Conservation (phyloP, 75 land plant genomes). For the Picea sitchensis region DNA sequence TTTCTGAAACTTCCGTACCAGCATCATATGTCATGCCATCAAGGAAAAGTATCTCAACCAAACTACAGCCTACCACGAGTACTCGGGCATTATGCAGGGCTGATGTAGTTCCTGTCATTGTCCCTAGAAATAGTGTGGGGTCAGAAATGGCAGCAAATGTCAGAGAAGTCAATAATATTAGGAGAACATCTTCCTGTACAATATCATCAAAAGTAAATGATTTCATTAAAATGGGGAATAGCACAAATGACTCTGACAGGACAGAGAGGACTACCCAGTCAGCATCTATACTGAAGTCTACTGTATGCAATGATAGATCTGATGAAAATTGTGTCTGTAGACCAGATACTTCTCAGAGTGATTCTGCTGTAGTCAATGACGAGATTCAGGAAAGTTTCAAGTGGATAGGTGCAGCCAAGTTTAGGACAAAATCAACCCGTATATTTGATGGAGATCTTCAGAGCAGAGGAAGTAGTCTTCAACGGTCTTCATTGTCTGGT, state of each 20-base stretch:
- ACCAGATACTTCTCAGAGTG: neutral
- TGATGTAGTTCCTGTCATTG: conserved; percentile 23
- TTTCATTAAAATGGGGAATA: neutral
- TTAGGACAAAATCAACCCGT: neutral
- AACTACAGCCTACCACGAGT: neutral
- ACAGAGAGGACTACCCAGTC: neutral
- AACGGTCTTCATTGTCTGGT: neutral
- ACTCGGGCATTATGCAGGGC: neutral
- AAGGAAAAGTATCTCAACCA: conserved; percentile 5
- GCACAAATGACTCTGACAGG: neutral
- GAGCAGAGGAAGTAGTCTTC: neutral
- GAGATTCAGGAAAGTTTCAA: neutral
- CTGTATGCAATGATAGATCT: neutral
- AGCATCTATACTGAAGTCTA: neutral
- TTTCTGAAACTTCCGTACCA: conserved; percentile 9
- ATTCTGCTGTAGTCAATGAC: neutral
- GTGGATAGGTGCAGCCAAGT: neutral
- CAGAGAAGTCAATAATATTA: conserved; percentile 5
- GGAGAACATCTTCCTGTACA: neutral
- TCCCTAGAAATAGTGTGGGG: conserved; percentile 13
- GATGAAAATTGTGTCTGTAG: neutral
- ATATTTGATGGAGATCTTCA: neutral
- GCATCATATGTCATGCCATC: conserved; percentile 12
- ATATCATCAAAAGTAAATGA: conserved; percentile 2
- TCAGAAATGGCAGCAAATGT: neutral